Evolutionary conservation across 768 basidiomycete species (phyloP).

Genomic region (Auricularia sp.): DNA sequence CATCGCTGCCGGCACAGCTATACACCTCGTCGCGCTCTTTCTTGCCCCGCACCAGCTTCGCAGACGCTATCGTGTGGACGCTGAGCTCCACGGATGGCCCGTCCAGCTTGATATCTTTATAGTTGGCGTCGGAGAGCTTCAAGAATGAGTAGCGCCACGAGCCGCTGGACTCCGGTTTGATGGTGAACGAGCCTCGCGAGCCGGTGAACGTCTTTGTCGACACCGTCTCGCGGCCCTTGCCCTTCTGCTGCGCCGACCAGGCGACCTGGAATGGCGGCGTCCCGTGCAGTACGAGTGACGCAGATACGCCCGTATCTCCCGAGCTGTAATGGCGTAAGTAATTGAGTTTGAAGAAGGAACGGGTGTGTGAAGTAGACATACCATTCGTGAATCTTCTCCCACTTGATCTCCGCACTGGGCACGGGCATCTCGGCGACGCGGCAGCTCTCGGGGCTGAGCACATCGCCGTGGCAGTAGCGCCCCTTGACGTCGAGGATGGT

Average conservation of each 20-base stretch:
- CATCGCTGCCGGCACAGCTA: slow-evolving; percentile 68
- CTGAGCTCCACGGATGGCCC: slow-evolving; percentile 77
- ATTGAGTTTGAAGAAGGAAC: background rate
- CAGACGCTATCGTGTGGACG: slow-evolving; percentile 81
- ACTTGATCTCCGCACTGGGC: slow-evolving; percentile 78
- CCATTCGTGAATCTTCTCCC: slow-evolving; percentile 90
- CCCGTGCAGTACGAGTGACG: slow-evolving; percentile 76
- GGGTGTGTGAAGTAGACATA: slow-evolving; percentile 22
- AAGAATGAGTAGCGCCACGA: slow-evolving; percentile 79
- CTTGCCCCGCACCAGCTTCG: slow-evolving; percentile 51
- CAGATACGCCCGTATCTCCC: slow-evolving; percentile 85
- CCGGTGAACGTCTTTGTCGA: slow-evolving; percentile 40
- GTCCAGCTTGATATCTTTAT: slow-evolving; percentile 62
- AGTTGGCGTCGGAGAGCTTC: slow-evolving; percentile 74
- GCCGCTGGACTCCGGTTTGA: slow-evolving; percentile 84
- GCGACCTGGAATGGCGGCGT: slow-evolving; percentile 81
- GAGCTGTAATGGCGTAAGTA: slow-evolving; percentile 39
- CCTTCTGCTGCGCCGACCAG: slow-evolving; percentile 66
- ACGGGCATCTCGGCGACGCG: slow-evolving; percentile 63
- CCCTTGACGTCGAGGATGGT: slow-evolving; percentile 61
- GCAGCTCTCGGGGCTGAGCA: slow-evolving; percentile 75
- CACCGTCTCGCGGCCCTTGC: slow-evolving; percentile 50
- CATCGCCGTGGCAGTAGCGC: slow-evolving; percentile 69
- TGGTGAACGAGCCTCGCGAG: slow-evolving; percentile 70
- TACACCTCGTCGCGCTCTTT: slow-evolving; percentile 36